Evolutionary conservation across 1,284 basidiomycete species (phyloP).

Genomic region (Pascua guehoae): DNA sequence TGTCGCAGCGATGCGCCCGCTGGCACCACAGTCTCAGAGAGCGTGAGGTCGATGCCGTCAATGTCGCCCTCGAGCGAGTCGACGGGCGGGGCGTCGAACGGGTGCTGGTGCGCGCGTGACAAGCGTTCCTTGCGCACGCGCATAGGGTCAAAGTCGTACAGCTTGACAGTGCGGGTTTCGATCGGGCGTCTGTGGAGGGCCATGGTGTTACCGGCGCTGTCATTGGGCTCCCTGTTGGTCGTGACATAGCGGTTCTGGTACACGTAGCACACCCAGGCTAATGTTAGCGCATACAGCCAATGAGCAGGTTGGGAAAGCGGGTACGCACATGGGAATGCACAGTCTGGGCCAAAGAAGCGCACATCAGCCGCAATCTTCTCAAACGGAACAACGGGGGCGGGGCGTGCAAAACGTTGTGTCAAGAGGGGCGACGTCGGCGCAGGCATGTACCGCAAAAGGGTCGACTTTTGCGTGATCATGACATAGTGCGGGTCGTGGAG

Average conservation of each 20-base stretch:
- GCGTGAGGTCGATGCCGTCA: conserved; percentile 19
- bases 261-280: conserved; percentile 48
- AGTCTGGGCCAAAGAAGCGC: conserved; percentile 37
- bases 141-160: conserved; percentile 47
- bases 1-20: conserved; percentile 12
- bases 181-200: conserved; percentile 10
- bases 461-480: conserved; percentile 33
- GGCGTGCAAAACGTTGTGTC: conserved; percentile 24
- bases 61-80: conserved; percentile 8
- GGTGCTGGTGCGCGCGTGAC: conserved; percentile 9
- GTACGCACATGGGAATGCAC: conserved; percentile 21
- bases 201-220: conserved; percentile 6
- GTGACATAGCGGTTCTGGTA: conserved; percentile 45
- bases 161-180: background rate
- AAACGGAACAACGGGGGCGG: conserved; percentile 33
- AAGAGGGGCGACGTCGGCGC: conserved; percentile 34
- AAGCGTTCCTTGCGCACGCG: conserved; percentile 31
- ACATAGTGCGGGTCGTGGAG: conserved; percentile 24
- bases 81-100: background rate
- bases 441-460: conserved; percentile 38
- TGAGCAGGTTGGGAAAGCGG: background rate
- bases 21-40: conserved; percentile 24
- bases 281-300: background rate
- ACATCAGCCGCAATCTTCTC: conserved; percentile 36
- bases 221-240: background rate